Evolutionary conservation across 768 basidiomycete species (phyloP).

Genomic region (Rhodotorula graminis): DNA sequence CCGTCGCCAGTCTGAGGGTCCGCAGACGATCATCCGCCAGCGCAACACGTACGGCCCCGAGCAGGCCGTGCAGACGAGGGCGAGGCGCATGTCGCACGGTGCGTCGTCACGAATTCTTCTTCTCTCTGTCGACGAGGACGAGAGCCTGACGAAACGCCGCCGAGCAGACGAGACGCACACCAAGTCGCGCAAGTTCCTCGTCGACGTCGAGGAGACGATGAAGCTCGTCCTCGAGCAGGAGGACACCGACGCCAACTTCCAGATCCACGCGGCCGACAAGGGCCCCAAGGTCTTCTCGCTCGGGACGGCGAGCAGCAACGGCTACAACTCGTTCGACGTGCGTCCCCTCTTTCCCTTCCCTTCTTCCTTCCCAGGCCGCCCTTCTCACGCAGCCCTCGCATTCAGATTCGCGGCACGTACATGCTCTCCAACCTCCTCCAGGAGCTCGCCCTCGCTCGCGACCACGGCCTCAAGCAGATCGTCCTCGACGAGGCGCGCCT

Average conservation of each 20-base stretch:
- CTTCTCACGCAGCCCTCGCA: background rate
- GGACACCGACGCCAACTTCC: conserved; percentile 85
- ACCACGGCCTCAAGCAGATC: conserved; percentile 90
- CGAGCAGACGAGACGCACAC: conserved; percentile 60
- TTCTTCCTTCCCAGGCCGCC: background rate
- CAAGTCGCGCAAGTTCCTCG: conserved; percentile 80
- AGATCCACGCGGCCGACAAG: conserved; percentile 88
- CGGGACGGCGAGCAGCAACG: conserved; percentile 94
- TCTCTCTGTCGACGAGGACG: background rate
- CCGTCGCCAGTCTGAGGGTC: conserved; percentile 14
- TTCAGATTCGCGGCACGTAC: conserved; percentile 76
- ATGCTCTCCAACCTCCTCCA: conserved; percentile 99
- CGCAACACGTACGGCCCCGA: conserved; percentile 21
- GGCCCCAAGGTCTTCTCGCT: conserved; percentile 94
- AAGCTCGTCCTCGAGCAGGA: conserved; percentile 94
- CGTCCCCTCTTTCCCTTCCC: conserved; percentile 50
- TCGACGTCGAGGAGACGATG: conserved; percentile 97
- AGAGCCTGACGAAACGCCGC: background rate
- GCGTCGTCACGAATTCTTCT: too few relatives aligned
- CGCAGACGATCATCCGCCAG: conserved; percentile 25
- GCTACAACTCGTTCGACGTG: conserved; percentile 96
- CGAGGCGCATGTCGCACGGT: conserved; percentile 37
- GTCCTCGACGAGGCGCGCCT: conserved; percentile 98
- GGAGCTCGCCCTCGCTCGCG: conserved; percentile 91
- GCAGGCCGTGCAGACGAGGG: conserved; percentile 1